phyloP scores from a whole-genome alignment of 2,329 filamentous ascomycete species.

The Fusarium stilboides region DNA sequence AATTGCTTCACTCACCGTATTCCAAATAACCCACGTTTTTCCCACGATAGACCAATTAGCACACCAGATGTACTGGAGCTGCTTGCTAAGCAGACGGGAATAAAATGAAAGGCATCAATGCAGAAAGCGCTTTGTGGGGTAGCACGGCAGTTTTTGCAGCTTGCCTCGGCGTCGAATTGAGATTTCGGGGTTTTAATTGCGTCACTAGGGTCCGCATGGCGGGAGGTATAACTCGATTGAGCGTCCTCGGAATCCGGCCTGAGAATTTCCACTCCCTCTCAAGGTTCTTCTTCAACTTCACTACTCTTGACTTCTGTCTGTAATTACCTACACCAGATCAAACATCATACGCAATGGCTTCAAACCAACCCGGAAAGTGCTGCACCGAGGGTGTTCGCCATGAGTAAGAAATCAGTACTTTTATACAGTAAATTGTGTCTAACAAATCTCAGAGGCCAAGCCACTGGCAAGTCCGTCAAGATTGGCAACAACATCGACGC shows the following conservation, averaged over 20 bases:
- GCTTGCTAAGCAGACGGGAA: conserved; percentile 30
- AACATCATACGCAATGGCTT: conserved; percentile 62
- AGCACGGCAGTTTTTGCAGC: conserved; percentile 19
- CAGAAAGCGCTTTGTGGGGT: conserved; percentile 20
- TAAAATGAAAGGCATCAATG: conserved; percentile 14
- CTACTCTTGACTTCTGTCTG: neutral
- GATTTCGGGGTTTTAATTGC: conserved; percentile 32
- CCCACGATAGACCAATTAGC: conserved; percentile 10
- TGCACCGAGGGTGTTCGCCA: conserved; percentile 68
- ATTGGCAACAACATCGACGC: conserved; percentile 62
- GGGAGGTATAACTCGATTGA: conserved; percentile 31
- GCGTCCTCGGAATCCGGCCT: neutral
- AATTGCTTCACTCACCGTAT: neutral
- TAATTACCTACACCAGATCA: conserved; percentile 1
- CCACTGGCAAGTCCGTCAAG: conserved; percentile 63
- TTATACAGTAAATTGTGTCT: neutral
- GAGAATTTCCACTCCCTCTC: neutral
- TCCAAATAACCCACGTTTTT: neutral
- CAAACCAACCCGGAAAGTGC: conserved; percentile 66
- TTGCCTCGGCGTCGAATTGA: conserved; percentile 13
- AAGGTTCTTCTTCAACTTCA: neutral
- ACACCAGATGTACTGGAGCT: neutral
- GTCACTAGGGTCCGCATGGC: conserved; percentile 38
- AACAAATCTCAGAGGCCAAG: conserved; percentile 59
- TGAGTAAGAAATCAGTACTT: conserved; percentile 59